These are phyloP conservation scores for Aureobasidium leucospermi DNA, from an alignment of 2,329 filamentous ascomycete species.

Conservation along the genomic window DNA sequence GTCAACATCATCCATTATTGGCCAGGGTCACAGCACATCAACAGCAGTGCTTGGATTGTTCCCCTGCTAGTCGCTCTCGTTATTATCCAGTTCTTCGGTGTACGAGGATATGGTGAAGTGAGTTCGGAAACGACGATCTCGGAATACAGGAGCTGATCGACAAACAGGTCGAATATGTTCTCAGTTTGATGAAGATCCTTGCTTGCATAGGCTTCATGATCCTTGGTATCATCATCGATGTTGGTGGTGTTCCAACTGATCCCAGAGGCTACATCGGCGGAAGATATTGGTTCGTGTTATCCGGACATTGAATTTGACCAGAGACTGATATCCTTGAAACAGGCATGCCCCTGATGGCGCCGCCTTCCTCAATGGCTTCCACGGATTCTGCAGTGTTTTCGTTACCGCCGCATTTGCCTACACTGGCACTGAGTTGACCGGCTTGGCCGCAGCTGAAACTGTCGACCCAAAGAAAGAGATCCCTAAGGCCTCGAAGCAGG, in stretches of 20 bases:
- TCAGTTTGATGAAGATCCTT: constrained; percentile 29
- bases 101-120: constrained; percentile 35
- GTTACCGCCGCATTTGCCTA: constrained; percentile 58
- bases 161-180: constrained; percentile 26
- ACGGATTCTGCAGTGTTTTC: constrained; percentile 57
- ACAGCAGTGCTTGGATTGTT: constrained; percentile 25
- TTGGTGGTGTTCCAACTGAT: constrained; percentile 50
- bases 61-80: constrained; percentile 27
- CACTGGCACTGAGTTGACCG: constrained; percentile 51
- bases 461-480: constrained; percentile 38
- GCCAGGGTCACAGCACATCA: constrained; percentile 2
- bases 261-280: constrained; percentile 53
- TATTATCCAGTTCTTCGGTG: constrained; percentile 28
- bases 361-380: constrained; percentile 50
- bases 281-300: constrained; percentile 45
- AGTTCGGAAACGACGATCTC: neutral
- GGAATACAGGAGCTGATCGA: neutral
- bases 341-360: constrained; percentile 18
- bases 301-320: constrained; percentile 30
- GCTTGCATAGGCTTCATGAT: constrained; percentile 58
- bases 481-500: constrained; percentile 18
- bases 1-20: constrained; percentile 18
- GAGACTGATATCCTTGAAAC: neutral
- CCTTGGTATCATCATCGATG: constrained; percentile 53
- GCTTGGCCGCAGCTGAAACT: constrained; percentile 43